Conservation (phyloP, 2,329 filamentous ascomycete genomes). For the Ophiostoma triangulosporum region DNA sequence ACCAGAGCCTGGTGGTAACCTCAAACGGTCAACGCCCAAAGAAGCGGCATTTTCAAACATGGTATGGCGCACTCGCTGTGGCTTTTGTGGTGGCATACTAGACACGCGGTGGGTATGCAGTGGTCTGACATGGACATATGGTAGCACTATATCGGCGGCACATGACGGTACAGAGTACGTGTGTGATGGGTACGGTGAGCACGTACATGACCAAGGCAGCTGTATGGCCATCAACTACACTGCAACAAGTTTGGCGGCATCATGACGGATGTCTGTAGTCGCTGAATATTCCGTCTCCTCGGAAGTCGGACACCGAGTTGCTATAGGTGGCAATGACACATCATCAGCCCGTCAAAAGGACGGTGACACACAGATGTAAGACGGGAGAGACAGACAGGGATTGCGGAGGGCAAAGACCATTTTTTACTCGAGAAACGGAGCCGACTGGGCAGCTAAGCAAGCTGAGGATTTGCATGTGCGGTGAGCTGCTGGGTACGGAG, state of each 20-base stretch:
- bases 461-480: slow-evolving; percentile 1
- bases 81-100: not conserved
- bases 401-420: not conserved
- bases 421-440: not conserved
- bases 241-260: not conserved
- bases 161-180: not conserved
- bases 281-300: not conserved
- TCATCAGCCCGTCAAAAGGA: not conserved
- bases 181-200: not conserved
- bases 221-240: not conserved
- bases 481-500: not conserved
- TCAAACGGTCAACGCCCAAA: slow-evolving; percentile 9
- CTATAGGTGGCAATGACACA: not conserved
- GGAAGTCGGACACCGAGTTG: not conserved
- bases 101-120: not conserved
- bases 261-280: no score
- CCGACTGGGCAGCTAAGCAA: not conserved
- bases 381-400: not conserved
- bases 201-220: not conserved
- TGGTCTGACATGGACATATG: not conserved
- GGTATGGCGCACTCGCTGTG: not conserved
- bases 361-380: not conserved
- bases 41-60: not conserved
- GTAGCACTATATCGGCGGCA: not conserved
- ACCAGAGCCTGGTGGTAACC: slow-evolving; percentile 5